Base-by-base conservation (phyloP, 257 asterid genomes). In the Linaria vulgaris region DNA sequence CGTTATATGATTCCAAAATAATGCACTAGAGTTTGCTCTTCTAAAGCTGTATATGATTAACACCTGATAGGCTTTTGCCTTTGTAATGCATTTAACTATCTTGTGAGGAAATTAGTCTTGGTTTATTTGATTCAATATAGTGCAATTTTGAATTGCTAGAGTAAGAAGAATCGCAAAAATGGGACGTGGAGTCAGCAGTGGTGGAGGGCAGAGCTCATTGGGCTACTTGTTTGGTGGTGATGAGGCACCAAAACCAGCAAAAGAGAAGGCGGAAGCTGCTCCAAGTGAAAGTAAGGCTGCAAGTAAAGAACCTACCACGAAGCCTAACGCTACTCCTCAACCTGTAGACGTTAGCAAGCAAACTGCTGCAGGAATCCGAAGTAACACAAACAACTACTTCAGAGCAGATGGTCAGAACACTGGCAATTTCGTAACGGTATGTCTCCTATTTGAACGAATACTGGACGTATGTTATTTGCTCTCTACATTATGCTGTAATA, bases 181-280 rank as follows among this genome's bases (percentile, higher is more conserved):
- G 88, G 76, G 91, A 30, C 88, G 88, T 72, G 85, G 88, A 68
- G 85, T 77, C 53, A 84, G 91, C 84, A 79, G 80, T 22, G 91
- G 84, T 9, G 91, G 88, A 50, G 91, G 91, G 51, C 88, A 84
- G 70, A 84, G 91, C 72, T 84, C 91, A 31, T 60, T 84, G 64
- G 91, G 85, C 1, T 84, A 79, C 81, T 75, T 84, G 75, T 84
- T 84, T 73, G 88, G 91, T 49, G 65, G 68, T 3, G 78, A 80
- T 11, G 88, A 82, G 74, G 81, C 84, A 55, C 82, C 91, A 54
- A 84, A 81, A 70, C 64, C 82, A 14, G 67, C 80, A 38, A 68
- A 31, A 7, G 74, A 20, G 59, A 81, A 69, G 63, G 77, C 74
- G 23, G 63, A 52, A 60, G 66, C 79, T 64, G 78, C 76, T 22